These are phyloP conservation scores for Penicillium decumbens DNA, from an alignment of 2,329 filamentous ascomycete genomes.

Conservation along the genomic window DNA sequence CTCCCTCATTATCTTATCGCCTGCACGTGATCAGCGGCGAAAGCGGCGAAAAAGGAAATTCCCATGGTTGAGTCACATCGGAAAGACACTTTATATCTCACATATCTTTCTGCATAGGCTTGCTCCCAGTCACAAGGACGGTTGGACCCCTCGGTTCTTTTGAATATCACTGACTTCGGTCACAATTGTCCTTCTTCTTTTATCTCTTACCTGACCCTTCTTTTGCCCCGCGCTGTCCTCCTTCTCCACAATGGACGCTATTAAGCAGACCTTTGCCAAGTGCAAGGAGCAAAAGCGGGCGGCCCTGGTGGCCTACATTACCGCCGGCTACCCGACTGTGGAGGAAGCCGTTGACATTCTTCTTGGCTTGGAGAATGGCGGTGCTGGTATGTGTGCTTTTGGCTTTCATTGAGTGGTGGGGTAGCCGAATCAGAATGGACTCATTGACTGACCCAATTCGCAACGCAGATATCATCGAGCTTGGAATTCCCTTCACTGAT, in stretches of 20 bases:
- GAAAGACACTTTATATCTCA: background rate
- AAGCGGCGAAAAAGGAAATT: slow-evolving; percentile 15
- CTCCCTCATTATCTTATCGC: slow-evolving; percentile 15
- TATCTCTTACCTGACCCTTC: slow-evolving; percentile 2
- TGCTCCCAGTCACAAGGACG: background rate
- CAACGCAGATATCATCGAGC: slow-evolving; percentile 77
- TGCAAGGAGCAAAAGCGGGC: slow-evolving; percentile 60
- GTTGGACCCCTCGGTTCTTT: background rate
- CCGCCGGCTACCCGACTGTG: slow-evolving; percentile 82
- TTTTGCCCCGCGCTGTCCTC: slow-evolving; percentile 9
- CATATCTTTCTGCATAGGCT: background rate
- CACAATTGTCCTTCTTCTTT: slow-evolving; percentile 6
- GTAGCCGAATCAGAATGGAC: slow-evolving; percentile 1
- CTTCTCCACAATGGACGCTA: slow-evolving; percentile 45
- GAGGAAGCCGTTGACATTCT: slow-evolving; percentile 78
- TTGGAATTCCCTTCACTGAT: slow-evolving; percentile 95
- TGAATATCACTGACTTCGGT: background rate
- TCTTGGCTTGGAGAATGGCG: slow-evolving; percentile 85
- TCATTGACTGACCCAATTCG: slow-evolving; percentile 7
- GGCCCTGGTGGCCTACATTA: slow-evolving; percentile 93
- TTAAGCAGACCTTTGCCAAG: slow-evolving; percentile 54
- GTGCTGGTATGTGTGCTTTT: slow-evolving; percentile 61
- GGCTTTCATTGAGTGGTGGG: background rate
- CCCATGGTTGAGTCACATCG: slow-evolving; percentile 14
- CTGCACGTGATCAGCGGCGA: slow-evolving; percentile 3